phyloP scores from a whole-genome alignment of 345 rosid genomes.

The Limnanthes douglasii region DNA sequence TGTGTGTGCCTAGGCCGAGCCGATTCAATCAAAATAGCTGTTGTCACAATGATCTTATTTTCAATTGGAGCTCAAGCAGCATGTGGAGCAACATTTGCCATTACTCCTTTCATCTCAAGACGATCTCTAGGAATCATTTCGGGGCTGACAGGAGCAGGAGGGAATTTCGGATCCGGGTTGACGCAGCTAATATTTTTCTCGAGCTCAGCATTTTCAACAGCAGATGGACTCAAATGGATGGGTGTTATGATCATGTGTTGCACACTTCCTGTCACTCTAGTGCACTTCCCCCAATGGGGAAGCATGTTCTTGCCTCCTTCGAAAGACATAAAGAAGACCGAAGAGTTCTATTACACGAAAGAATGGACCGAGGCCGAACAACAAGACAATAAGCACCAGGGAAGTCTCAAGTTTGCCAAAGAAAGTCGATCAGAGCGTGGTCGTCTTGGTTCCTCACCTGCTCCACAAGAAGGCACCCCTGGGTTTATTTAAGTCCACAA shows the following conservation, averaged over 20 bases:
- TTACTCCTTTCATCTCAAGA: conserved; percentile 72
- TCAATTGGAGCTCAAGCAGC: conserved; percentile 79
- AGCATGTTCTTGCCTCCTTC: conserved; percentile 55
- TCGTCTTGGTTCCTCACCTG: conserved; percentile 20
- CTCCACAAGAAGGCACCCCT: conserved; percentile 35
- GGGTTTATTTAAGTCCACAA: conserved; percentile 20
- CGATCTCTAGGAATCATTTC: conserved; percentile 65
- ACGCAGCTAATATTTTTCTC: conserved; percentile 63
- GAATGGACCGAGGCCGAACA: conserved; percentile 65
- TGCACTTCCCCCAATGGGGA: conserved; percentile 85
- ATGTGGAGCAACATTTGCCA: conserved; percentile 77
- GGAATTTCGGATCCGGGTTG: conserved; percentile 71
- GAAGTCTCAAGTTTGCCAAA: conserved; percentile 56
- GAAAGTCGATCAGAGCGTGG: conserved; percentile 78
- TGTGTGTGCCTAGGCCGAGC: conserved; percentile 73
- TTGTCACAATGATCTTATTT: conserved; percentile 66
- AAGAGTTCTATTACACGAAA: conserved; percentile 44
- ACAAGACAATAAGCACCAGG: conserved; percentile 41
- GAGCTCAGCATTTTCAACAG: conserved; percentile 31
- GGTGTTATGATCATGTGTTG: conserved; percentile 63
- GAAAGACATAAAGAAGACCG: conserved; percentile 22
- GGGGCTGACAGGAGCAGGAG: conserved; percentile 68
- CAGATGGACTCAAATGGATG: conserved; percentile 45
- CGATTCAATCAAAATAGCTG: conserved; percentile 40
- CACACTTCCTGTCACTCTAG: conserved; percentile 45